Conservation (phyloP, 495 filamentous ascomycete species). For the Xylaria palmicola region DNA sequence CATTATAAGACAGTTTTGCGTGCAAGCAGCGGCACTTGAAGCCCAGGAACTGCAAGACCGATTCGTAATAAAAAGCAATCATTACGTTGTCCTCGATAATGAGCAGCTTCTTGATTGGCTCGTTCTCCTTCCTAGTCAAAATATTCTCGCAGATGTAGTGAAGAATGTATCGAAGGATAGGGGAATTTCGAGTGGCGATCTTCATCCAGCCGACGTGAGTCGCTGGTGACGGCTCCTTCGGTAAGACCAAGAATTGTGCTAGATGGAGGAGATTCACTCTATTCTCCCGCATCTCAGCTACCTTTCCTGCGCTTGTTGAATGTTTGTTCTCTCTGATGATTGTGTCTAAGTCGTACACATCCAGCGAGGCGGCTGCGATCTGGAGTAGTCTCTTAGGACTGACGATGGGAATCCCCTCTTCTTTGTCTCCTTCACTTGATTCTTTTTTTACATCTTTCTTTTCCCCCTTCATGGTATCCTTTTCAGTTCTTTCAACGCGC, state of each 20-base stretch:
- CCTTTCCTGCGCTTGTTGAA: constrained; percentile 10
- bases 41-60: constrained; percentile 27
- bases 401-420: background rate
- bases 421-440: background rate
- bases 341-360: constrained; percentile 18
- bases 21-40: constrained; percentile 26
- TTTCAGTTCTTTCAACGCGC: background rate
- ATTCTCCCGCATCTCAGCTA: constrained; percentile 17
- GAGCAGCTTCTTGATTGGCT: constrained; percentile 27
- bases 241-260: constrained; percentile 13
- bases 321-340: constrained; percentile 11
- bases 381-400: constrained; percentile 12
- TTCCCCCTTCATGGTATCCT: background rate
- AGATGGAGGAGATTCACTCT: constrained; percentile 18
- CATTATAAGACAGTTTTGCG: constrained; percentile 9
- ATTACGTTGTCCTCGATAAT: constrained; percentile 26
- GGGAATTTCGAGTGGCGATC: constrained; percentile 22
- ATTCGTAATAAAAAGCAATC: constrained; percentile 29
- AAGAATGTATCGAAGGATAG: constrained; percentile 26
- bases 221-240: background rate
- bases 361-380: constrained; percentile 24
- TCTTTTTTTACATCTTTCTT: background rate
- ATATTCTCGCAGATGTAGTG: constrained; percentile 22
- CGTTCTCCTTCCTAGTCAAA: constrained; percentile 4
- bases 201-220: constrained; percentile 21